Evolutionary conservation across 192 early-diverging fungal genomes (phyloP).

Genomic region (Coemansia sp.): DNA sequence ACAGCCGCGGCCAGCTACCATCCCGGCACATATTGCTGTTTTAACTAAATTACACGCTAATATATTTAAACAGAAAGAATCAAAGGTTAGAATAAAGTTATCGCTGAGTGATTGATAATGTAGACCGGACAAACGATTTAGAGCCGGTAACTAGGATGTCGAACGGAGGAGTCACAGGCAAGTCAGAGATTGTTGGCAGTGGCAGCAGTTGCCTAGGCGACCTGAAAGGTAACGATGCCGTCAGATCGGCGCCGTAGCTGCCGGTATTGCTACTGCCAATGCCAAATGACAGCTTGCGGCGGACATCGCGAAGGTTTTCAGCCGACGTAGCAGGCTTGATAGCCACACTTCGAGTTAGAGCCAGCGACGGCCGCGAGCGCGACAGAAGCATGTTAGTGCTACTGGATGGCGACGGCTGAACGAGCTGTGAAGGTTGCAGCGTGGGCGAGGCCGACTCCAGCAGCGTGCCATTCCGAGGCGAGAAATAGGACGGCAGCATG

Average conservation of each 20-base stretch:
- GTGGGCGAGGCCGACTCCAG: conserved; percentile 13
- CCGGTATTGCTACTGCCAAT: conserved; percentile 3
- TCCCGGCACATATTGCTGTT: neutral
- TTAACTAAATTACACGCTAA: neutral
- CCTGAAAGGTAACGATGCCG: conserved; percentile 30
- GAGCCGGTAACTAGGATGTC: conserved; percentile 46
- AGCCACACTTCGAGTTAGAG: conserved; percentile 18
- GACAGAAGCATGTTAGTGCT: conserved; percentile 10
- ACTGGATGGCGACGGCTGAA: conserved; percentile 25
- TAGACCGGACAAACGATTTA: conserved; percentile 38
- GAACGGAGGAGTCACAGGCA: neutral
- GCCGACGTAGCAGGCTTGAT: conserved; percentile 29
- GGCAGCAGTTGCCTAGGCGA: conserved; percentile 10
- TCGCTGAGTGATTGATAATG: conserved; percentile 15
- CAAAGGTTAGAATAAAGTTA: conserved; percentile 1
- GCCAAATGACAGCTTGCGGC: conserved; percentile 24
- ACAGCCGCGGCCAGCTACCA: neutral
- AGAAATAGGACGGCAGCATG: neutral
- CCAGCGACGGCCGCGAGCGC: conserved; percentile 15
- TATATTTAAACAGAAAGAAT: neutral
- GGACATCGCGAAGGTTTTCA: conserved; percentile 28
- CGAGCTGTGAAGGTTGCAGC: conserved; percentile 10
- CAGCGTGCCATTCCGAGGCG: neutral
- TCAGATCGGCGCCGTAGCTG: conserved; percentile 13
- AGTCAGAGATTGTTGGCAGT: neutral